A percentile compares a stretch with the other conserved stretches of the same genome.
Conservation (phyloP, 257 asterid species). For the Solanum sitiens region DNA sequence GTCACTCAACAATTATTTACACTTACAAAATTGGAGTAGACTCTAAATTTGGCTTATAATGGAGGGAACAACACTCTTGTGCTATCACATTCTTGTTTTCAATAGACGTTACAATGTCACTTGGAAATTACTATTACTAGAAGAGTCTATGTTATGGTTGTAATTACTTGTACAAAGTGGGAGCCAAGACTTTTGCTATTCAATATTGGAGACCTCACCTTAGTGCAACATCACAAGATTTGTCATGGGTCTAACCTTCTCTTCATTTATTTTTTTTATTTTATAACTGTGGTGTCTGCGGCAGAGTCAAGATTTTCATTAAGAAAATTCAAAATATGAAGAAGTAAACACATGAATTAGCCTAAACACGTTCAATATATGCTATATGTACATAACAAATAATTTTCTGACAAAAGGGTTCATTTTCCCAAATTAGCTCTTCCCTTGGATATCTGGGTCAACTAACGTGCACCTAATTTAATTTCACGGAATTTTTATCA, state of each 20-base stretch:
- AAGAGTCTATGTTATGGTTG: not conserved
- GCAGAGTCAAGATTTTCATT: too few relatives aligned
- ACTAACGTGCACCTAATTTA: not conserved
- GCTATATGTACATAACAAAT: not conserved
- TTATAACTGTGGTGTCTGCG: not conserved
- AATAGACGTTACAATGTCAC: not conserved
- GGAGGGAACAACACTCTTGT: not conserved
- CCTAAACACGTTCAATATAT: not conserved
- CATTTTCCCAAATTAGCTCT: not conserved
- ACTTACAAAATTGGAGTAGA: not conserved
- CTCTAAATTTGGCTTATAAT: slow-evolving; percentile 9
- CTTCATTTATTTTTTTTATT: not conserved
- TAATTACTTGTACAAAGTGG: not conserved
- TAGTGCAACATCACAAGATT: not conserved
- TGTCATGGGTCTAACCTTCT: not conserved
- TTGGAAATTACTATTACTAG: not conserved
- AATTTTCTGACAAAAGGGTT: not conserved
- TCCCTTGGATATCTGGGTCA: not conserved
- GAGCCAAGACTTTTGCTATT: not conserved
- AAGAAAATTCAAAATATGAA: too few relatives aligned
- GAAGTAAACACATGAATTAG: not conserved
- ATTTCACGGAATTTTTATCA: not conserved
- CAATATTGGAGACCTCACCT: not conserved
- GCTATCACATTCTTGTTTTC: slow-evolving; percentile 15
- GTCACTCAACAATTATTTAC: not conserved